Percentiles rank a stretch among this genome's conserved stretches.
Evolutionary conservation across 305 asterid species (phyloP).

Genomic region (Coffea humblotiana): DNA sequence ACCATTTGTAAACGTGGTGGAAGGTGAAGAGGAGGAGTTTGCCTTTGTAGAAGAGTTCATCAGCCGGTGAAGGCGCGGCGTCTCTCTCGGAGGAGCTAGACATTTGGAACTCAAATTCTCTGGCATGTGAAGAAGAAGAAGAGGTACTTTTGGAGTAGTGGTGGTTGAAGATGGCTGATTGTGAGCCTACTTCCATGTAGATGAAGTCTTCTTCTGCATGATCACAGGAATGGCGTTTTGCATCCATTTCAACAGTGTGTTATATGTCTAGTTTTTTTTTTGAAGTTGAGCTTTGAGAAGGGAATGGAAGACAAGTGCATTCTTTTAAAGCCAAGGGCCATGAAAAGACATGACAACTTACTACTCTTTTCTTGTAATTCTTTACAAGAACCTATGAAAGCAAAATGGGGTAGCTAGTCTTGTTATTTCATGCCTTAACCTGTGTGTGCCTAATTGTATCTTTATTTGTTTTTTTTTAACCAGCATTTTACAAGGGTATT

Average conservation of each 20-base stretch:
- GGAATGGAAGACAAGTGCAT: slow-evolving; percentile 12
- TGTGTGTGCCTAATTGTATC: neutral
- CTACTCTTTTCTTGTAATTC: slow-evolving; percentile 9
- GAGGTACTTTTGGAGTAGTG: slow-evolving; percentile 16
- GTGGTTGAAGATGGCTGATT: slow-evolving; percentile 25
- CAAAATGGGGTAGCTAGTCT: neutral
- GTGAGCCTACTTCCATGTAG: slow-evolving; percentile 62
- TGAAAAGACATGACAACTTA: slow-evolving; percentile 7
- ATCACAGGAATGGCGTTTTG: slow-evolving; percentile 33
- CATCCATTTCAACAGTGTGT: slow-evolving; percentile 34
- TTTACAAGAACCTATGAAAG: neutral
- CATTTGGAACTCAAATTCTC: slow-evolving; percentile 84
- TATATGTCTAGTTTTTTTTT: neutral
- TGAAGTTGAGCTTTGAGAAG: slow-evolving; percentile 15
- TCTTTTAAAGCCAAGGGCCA: slow-evolving; percentile 15
- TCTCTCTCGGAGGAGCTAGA: slow-evolving; percentile 53
- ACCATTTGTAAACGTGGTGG: slow-evolving; percentile 78
- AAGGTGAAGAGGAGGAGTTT: slow-evolving; percentile 88
- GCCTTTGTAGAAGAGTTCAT: slow-evolving; percentile 85
- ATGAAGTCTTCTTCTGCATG: slow-evolving; percentile 61
- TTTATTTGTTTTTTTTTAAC: neutral
- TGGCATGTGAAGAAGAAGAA: slow-evolving; percentile 29
- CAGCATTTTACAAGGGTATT: slow-evolving; percentile 5
- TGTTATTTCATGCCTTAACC: neutral
- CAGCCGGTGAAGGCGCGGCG: slow-evolving; percentile 73